Percentiles rank a stretch among this genome's conserved stretches.
phyloP scores from a whole-genome alignment of 1,139 yeast species.

The Scheffersomyces titani region DNA sequence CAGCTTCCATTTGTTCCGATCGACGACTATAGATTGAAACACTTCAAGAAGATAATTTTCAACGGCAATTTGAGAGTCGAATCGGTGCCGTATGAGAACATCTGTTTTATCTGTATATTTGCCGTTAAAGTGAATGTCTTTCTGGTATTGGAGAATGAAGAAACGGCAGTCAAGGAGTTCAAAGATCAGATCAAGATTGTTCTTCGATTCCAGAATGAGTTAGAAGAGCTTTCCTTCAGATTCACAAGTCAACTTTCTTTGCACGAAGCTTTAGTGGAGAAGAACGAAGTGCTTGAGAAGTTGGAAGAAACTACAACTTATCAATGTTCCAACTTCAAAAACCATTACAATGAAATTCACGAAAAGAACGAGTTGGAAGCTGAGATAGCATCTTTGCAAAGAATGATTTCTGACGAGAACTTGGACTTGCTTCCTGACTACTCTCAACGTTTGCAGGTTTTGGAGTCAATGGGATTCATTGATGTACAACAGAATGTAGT shows the following conservation, averaged over 20 bases:
- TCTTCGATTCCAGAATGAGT: constrained; percentile 42
- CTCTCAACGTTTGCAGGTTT: constrained; percentile 80
- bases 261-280: constrained; percentile 52
- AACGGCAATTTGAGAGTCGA: constrained; percentile 36
- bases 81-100: constrained; percentile 45
- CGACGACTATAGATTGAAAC: constrained; percentile 23
- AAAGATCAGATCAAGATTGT: constrained; percentile 40
- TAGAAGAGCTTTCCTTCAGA: constrained; percentile 48
- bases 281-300: constrained; percentile 37
- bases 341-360: constrained; percentile 50
- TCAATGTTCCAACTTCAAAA: constrained; percentile 43
- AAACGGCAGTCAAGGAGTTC: constrained; percentile 43
- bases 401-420: constrained; percentile 79
- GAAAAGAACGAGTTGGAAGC: constrained; percentile 46
- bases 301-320: constrained; percentile 32
- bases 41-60: constrained; percentile 32
- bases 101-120: constrained; percentile 55
- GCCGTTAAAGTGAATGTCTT: constrained; percentile 42
- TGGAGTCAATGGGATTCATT: constrained; percentile 73
- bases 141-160: constrained; percentile 45
- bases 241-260: constrained; percentile 50
- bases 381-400: constrained; percentile 58
- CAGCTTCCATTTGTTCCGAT: constrained; percentile 58
- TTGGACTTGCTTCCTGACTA: constrained; percentile 90
- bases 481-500: constrained; percentile 76